Conservation (phyloP, 306 rosid genomes). For the Cicer pinnatifidum region DNA sequence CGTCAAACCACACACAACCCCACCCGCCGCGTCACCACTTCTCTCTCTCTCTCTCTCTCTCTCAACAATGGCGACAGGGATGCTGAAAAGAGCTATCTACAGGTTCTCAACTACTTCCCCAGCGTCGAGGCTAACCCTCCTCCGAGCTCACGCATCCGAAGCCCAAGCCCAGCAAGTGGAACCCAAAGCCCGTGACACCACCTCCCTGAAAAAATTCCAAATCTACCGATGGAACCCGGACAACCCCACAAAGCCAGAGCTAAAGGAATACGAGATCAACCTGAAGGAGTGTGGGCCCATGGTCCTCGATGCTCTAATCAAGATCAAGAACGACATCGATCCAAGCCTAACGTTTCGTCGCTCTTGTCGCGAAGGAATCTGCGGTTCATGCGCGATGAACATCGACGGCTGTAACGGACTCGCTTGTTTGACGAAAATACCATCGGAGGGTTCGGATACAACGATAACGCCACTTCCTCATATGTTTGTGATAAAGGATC, state of each 20-base stretch:
- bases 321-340: conserved; percentile 91
- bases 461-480: conserved; percentile 86
- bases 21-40: background rate
- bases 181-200: conserved; percentile 45
- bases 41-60: conserved; percentile 27
- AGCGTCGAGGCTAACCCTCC: conserved; percentile 42
- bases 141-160: conserved; percentile 70
- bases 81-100: conserved; percentile 53
- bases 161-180: conserved; percentile 61
- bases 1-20: conserved; percentile 14
- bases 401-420: conserved; percentile 96
- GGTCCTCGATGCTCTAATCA: conserved; percentile 94
- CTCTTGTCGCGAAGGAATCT: conserved; percentile 94
- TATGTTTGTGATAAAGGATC: conserved; percentile 91
- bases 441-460: conserved; percentile 40
- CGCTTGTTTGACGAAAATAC: conserved; percentile 88
- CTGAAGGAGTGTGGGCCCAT: conserved; percentile 97
- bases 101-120: conserved; percentile 55
- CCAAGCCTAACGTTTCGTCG: conserved; percentile 83
- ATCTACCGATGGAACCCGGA: conserved; percentile 98
- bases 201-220: conserved; percentile 67
- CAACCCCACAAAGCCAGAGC: conserved; percentile 75
- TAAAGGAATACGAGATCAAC: conserved; percentile 70
- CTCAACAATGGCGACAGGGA: conserved; percentile 67
- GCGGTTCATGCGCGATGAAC: conserved; percentile 99